Evolutionary conservation across 2,329 filamentous ascomycete genomes (phyloP).

Genomic region (Sclerotinia glacialis): DNA sequence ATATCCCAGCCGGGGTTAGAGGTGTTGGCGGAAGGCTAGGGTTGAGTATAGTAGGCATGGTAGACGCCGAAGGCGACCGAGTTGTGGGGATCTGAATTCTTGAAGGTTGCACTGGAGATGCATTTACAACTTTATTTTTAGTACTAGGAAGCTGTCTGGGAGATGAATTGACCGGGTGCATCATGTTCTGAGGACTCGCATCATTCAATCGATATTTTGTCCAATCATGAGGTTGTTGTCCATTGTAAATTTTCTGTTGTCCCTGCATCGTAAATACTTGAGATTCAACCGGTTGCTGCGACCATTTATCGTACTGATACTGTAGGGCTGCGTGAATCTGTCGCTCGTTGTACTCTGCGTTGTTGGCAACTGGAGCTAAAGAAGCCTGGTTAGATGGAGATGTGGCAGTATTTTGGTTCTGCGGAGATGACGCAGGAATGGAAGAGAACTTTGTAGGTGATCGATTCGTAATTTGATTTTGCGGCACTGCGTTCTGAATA

Average conservation of each 20-base stretch:
- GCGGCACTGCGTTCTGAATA: neutral
- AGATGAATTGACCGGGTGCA: neutral
- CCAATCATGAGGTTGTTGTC: conserved; percentile 1
- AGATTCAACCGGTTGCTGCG: neutral
- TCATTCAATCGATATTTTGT: neutral
- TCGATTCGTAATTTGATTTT: neutral
- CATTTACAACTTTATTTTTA: neutral
- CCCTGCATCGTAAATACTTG: neutral
- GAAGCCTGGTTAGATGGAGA: neutral
- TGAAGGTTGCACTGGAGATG: neutral
- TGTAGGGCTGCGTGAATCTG: neutral
- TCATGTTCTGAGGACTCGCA: neutral
- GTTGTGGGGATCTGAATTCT: neutral
- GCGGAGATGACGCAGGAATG: neutral
- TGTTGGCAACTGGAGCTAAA: neutral
- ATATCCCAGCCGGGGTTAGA: neutral
- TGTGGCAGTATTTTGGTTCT: neutral
- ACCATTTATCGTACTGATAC: neutral
- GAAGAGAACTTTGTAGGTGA: neutral
- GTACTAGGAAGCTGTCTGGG: neutral
- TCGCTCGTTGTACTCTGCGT: neutral
- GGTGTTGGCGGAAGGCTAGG: conserved; percentile 1
- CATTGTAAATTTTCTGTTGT: neutral
- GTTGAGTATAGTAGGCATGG: conserved; percentile 9
- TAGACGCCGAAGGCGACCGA: neutral